Base-by-base conservation (phyloP, 2,329 filamentous ascomycete genomes). In the Hyphodiscus sp. region DNA sequence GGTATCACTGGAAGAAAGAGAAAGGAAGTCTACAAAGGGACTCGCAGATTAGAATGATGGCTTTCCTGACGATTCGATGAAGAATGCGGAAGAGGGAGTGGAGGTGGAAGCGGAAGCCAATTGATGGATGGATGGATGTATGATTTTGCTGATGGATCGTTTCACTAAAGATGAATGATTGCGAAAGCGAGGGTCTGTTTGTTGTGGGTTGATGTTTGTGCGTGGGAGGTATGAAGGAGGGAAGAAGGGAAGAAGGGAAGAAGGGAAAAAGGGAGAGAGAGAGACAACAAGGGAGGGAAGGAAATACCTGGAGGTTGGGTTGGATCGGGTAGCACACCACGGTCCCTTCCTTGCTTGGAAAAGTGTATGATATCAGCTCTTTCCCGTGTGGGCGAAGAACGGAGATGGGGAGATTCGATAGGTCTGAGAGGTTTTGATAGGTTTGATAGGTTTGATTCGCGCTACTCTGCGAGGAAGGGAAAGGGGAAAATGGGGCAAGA, bases 1-100 rank as follows among this genome's bases (percentile, higher is more conserved):
- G 61, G 58, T 61, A 60, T 61, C 55, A 59, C 48, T 38, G 33
- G 2, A 51, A 53, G 54, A 52, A 52, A 51, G 47, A 56, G 47
- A 57, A 45, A 29, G 26, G 50, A 47, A 38, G 4, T 38, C 33
- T 13, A 10, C 4, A 38, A n/a, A 13, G 11, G 11, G 33, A 38
- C 33, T 38, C 33, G 33, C 33, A 38, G 33, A 38, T 15, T 38
- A 38, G 33, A 38, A 13, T 38, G 16, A 13, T 38, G 11, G 4
- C 11, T 38, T n/a, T 10, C 16, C 2, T 6, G 16, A 6, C 16
- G 33, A n/a, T n/a, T n/a, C n/a, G n/a, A n/a, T n/a, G n/a, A n/a
- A n/a, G n/a, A n/a, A n/a, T n/a, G n/a, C n/a, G n/a, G n/a, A n/a
- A n/a, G n/a, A n/a, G n/a, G n/a, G n/a, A n/a, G n/a, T n/a, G n/a